phyloP scores from a whole-genome alignment of 2,329 filamentous ascomycete genomes.

The Lachnellula suecica region DNA sequence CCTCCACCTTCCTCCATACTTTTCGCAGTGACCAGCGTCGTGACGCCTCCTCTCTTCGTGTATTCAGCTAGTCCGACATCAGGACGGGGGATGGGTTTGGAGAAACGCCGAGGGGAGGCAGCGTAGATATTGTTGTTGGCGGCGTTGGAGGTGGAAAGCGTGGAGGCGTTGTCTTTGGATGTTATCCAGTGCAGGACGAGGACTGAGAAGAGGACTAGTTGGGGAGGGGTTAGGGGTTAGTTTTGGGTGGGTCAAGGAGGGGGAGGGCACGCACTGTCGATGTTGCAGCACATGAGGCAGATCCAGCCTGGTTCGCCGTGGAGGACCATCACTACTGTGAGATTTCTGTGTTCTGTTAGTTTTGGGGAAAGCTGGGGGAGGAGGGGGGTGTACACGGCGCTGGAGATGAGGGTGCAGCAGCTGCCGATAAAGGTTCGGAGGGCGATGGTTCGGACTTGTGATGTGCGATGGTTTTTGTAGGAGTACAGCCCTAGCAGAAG shows the following conservation, averaged over 20 bases:
- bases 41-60: slow-evolving; percentile 13
- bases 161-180: slow-evolving; percentile 36
- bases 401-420: slow-evolving; percentile 55
- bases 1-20: too few species aligned
- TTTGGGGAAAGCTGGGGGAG: neutral
- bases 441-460: slow-evolving; percentile 50
- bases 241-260: neutral
- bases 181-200: slow-evolving; percentile 63
- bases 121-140: neutral
- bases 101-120: slow-evolving; percentile 3
- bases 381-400: slow-evolving; percentile 47
- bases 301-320: slow-evolving; percentile 64
- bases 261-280: slow-evolving; percentile 48
- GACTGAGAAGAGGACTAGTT: slow-evolving; percentile 57
- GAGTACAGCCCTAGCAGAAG: slow-evolving; percentile 49
- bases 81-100: slow-evolving; percentile 5
- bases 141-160: slow-evolving; percentile 6
- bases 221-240: neutral
- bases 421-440: slow-evolving; percentile 60
- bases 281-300: slow-evolving; percentile 64
- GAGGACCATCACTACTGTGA: slow-evolving; percentile 57
- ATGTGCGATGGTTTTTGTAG: slow-evolving; percentile 45
- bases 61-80: slow-evolving; percentile 15
- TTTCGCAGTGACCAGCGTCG: slow-evolving; percentile 18
- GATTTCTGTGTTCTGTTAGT: slow-evolving; percentile 43